phyloP scores from a whole-genome alignment of 768 basidiomycete species.

The Dentipellis fragilis region DNA sequence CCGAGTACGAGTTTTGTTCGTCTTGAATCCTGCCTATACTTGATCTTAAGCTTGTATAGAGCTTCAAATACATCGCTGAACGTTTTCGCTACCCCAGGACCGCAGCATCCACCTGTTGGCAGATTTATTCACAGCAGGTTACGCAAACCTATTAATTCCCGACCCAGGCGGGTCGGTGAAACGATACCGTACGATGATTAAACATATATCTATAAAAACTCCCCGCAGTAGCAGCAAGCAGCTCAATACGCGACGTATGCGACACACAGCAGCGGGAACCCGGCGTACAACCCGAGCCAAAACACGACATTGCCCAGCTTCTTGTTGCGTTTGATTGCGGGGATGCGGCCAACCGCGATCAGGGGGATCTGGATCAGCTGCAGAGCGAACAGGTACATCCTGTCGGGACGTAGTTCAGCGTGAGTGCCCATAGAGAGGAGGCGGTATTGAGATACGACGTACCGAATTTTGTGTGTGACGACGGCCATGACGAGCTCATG shows the following conservation, averaged over 20 bases:
- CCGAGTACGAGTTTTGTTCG: too few relatives aligned
- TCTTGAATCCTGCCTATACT: too few relatives aligned
- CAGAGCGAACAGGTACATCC: slow-evolving; percentile 73
- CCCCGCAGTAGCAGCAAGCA: not conserved
- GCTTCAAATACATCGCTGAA: too few relatives aligned
- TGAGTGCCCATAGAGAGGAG: not conserved
- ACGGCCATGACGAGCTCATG: slow-evolving; percentile 97
- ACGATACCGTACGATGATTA: too few relatives aligned
- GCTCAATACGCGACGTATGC: slow-evolving; percentile 49
- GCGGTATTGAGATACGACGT: slow-evolving; percentile 19
- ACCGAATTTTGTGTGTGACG: slow-evolving; percentile 88
- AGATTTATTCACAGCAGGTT: too few relatives aligned
- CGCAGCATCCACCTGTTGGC: too few relatives aligned
- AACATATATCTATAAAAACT: too few relatives aligned
- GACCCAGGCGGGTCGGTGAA: too few relatives aligned
- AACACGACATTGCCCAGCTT: slow-evolving; percentile 80
- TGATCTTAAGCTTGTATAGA: too few relatives aligned
- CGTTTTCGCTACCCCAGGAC: too few relatives aligned
- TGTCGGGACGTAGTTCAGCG: slow-evolving; percentile 16
- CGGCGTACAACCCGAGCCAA: slow-evolving; percentile 87
- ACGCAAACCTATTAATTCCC: too few relatives aligned
- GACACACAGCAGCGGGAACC: slow-evolving; percentile 89
- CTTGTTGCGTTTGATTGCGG: slow-evolving; percentile 71
- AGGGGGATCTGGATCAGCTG: slow-evolving; percentile 88
- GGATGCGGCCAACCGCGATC: slow-evolving; percentile 70